Evolutionary conservation across 179 eudicot species (phyloP).

Genomic region (Drosera spatulata): DNA sequence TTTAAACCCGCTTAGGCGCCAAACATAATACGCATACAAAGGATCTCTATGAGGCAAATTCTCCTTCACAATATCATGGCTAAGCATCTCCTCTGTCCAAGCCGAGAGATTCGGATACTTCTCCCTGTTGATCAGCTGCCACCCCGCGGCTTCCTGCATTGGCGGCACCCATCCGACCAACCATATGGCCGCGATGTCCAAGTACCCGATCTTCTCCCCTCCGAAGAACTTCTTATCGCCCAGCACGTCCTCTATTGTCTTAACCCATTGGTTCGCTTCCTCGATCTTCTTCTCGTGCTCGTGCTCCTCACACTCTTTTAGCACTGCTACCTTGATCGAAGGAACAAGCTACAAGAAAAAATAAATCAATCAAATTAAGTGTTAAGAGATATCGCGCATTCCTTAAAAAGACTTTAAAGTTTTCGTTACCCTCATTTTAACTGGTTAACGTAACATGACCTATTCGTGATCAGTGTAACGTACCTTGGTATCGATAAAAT

Average conservation of each 20-base stretch:
- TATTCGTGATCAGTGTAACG: not conserved
- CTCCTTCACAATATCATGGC: slow-evolving; percentile 9
- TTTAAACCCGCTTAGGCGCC: not conserved
- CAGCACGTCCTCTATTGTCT: slow-evolving; percentile 7
- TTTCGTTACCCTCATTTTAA: too few relatives aligned
- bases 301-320: slow-evolving; percentile 4
- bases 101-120: slow-evolving; percentile 10
- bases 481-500: slow-evolving; percentile 6
- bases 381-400: too few relatives aligned
- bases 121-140: slow-evolving; percentile 1
- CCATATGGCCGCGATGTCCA: slow-evolving; percentile 8
- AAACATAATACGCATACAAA: not conserved
- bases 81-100: slow-evolving; percentile 15
- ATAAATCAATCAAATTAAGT: too few relatives aligned
- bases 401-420: too few relatives aligned
- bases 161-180: not conserved
- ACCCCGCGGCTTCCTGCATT: slow-evolving; percentile 3
- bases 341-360: slow-evolving; percentile 7
- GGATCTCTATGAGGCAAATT: slow-evolving; percentile 15
- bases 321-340: slow-evolving; percentile 3
- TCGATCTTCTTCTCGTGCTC: slow-evolving; percentile 8
- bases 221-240: slow-evolving; percentile 12
- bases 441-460: too few relatives aligned
- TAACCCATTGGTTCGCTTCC: slow-evolving; percentile 7
- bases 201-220: slow-evolving; percentile 10